Evolutionary conservation across 805 yeast genomes (phyloP).

Genomic region (Cyberlindnera suaveolens): DNA sequence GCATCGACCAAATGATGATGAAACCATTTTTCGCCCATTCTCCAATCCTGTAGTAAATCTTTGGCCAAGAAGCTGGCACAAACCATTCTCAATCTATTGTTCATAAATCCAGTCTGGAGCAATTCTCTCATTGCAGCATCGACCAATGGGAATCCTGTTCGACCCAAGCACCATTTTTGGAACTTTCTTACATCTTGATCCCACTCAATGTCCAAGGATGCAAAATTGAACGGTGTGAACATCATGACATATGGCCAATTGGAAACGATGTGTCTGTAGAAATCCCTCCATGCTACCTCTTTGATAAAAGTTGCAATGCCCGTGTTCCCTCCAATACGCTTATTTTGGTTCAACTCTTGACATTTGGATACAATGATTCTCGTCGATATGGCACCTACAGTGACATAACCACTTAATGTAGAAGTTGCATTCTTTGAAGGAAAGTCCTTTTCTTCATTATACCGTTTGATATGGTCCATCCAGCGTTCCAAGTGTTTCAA

Average conservation of each 20-base stretch:
- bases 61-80: conserved; percentile 46
- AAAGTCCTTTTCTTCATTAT: conserved; percentile 18
- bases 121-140: conserved; percentile 55
- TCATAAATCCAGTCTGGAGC: conserved; percentile 45
- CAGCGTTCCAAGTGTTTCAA: conserved; percentile 15
- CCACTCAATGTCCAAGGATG: conserved; percentile 36
- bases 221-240: conserved; percentile 42
- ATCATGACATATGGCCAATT: conserved; percentile 47
- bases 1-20: conserved; percentile 42
- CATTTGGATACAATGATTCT: conserved; percentile 31
- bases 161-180: conserved; percentile 46
- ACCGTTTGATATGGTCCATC: conserved; percentile 2
- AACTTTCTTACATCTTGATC: conserved; percentile 36
- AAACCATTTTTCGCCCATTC: conserved; percentile 48
- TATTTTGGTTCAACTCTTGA: conserved; percentile 23
- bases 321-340: conserved; percentile 24
- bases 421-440: conserved; percentile 26
- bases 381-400: conserved; percentile 41
- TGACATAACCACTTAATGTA: conserved; percentile 38
- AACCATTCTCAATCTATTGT: conserved; percentile 49
- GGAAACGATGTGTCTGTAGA: conserved; percentile 42
- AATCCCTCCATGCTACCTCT: conserved; percentile 56
- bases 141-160: conserved; percentile 49
- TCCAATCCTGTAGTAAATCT: conserved; percentile 47
- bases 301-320: conserved; percentile 41